These are phyloP conservation scores for Cercospora brassicicola DNA, from an alignment of 2,329 filamentous ascomycete species.

Conservation along the genomic window DNA sequence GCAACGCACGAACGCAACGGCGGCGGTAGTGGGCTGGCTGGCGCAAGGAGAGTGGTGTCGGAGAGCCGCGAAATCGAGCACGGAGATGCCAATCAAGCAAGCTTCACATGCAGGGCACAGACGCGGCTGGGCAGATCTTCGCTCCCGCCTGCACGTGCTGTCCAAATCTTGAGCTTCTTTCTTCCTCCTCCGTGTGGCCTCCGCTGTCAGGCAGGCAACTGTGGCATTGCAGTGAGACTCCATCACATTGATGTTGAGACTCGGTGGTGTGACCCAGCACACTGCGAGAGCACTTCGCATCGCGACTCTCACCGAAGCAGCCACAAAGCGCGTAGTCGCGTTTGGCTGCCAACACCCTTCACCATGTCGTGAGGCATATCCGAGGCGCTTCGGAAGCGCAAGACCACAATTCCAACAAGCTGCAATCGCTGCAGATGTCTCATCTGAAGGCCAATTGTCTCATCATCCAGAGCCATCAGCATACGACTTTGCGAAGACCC, in stretches of 20 bases:
- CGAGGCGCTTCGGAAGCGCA: constrained; percentile 19
- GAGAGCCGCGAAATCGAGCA: not conserved
- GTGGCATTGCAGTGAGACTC: not conserved
- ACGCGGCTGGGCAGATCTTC: not conserved
- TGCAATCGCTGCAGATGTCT: not conserved
- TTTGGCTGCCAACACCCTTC: not conserved
- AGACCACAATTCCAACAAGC: not conserved
- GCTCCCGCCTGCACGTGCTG: not conserved
- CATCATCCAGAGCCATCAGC: not conserved
- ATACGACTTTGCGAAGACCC: constrained; percentile 21
- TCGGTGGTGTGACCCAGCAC: constrained; percentile 1
- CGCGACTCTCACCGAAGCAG: constrained; percentile 4
- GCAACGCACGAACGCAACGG: not conserved
- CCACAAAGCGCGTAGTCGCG: not conserved
- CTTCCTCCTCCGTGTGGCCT: not conserved
- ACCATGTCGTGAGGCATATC: constrained; percentile 2
- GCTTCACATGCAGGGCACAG: not conserved
- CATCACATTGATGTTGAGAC: constrained; percentile 4
- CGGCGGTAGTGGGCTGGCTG: not conserved
- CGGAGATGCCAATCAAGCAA: not conserved
- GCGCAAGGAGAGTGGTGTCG: not conserved
- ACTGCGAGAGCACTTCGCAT: constrained; percentile 7
- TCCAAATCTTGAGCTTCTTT: not conserved
- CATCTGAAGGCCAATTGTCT: not conserved
- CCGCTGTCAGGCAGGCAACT: not conserved